Conservation (phyloP, 306 rosid species). For the Comarum palustre region DNA sequence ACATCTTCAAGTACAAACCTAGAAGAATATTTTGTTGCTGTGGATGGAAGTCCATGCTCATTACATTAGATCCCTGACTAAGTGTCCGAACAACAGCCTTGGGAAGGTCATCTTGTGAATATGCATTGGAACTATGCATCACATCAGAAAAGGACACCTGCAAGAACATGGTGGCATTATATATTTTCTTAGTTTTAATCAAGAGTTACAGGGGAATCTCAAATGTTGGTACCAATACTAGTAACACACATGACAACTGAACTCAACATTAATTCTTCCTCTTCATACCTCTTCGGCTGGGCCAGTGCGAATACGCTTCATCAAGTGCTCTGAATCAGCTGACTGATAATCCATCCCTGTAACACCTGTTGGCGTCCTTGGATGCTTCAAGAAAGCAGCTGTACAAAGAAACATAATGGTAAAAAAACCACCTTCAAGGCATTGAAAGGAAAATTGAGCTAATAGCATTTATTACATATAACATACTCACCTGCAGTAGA, state of each 20-base stretch:
- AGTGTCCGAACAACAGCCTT: conserved; percentile 34
- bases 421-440: not conserved
- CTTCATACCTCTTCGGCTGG: conserved; percentile 40
- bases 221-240: not conserved
- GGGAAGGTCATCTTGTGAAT: conserved; percentile 50
- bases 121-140: conserved; percentile 34
- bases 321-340: conserved; percentile 42
- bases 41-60: conserved; percentile 49
- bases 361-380: conserved; percentile 40
- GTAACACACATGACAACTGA: conserved; percentile 5
- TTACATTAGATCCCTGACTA: conserved; percentile 44
- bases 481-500: conserved; percentile 36
- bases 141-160: conserved; percentile 48
- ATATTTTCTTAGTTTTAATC: not conserved
- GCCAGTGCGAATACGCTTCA: conserved; percentile 42
- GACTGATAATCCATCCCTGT: conserved; percentile 47
- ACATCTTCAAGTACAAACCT: conserved; percentile 26
- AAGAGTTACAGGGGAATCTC: not conserved
- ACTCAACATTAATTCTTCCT: not conserved
- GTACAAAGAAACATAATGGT: conserved; percentile 3
- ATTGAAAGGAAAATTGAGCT: not conserved
- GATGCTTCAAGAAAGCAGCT: conserved; percentile 47
- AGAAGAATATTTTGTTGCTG: conserved; percentile 39
- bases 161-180: not conserved
- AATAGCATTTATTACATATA: conserved; percentile 4